Conservation (phyloP, 2,329 filamentous ascomycete genomes). For the Diaporthe sp. region DNA sequence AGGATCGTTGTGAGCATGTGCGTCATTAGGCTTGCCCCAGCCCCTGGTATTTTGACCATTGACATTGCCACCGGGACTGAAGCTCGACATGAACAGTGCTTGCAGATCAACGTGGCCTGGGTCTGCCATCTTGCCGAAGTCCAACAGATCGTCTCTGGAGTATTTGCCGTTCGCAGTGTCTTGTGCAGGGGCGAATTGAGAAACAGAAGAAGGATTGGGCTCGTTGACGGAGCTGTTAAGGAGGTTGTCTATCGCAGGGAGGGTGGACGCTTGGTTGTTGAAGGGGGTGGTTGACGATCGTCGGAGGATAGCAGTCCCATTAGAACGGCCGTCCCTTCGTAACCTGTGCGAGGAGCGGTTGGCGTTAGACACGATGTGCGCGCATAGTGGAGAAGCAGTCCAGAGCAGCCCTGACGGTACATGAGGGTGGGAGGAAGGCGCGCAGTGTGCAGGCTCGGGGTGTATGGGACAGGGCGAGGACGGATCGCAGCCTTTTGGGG, state of each 20-base stretch:
- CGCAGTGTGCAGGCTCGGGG: not conserved
- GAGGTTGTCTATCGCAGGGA: slow-evolving; percentile 40
- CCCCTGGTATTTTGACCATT: slow-evolving; percentile 74
- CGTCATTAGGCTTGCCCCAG: slow-evolving; percentile 85
- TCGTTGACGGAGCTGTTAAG: slow-evolving; percentile 40
- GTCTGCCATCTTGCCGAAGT: slow-evolving; percentile 72
- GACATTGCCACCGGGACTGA: slow-evolving; percentile 78
- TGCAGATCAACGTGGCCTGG: slow-evolving; percentile 72
- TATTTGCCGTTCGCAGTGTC: slow-evolving; percentile 68
- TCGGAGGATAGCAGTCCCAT: slow-evolving; percentile 75
- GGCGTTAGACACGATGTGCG: slow-evolving; percentile 1
- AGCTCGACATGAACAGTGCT: slow-evolving; percentile 79
- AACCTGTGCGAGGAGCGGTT: slow-evolving; percentile 58
- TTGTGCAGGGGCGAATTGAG: slow-evolving; percentile 41
- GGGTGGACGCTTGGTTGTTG: slow-evolving; percentile 45
- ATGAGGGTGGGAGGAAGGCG: slow-evolving; percentile 1
- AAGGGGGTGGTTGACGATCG: slow-evolving; percentile 72
- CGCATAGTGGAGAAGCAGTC: slow-evolving; percentile 35
- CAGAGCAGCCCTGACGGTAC: not conserved
- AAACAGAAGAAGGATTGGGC: slow-evolving; percentile 15
- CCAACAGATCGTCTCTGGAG: slow-evolving; percentile 82
- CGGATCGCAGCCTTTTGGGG: not conserved
- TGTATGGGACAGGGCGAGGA: not conserved
- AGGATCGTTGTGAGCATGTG: slow-evolving; percentile 82
- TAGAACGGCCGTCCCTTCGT: slow-evolving; percentile 70